phyloP scores from a whole-genome alignment of 2,329 filamentous ascomycete species.

The Penicillium sp. region DNA sequence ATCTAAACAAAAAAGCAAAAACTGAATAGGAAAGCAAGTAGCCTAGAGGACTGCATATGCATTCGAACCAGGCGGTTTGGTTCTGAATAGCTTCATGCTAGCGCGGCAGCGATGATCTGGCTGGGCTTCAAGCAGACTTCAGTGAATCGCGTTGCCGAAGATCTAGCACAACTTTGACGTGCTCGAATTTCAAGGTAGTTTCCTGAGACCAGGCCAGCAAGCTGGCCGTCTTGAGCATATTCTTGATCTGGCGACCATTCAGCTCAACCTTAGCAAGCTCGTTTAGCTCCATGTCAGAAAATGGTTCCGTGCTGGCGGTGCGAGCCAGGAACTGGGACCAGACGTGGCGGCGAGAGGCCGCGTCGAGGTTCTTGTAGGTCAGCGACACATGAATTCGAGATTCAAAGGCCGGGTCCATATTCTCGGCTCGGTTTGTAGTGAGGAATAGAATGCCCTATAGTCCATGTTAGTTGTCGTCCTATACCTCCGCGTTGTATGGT shows the following conservation, averaged over 20 bases:
- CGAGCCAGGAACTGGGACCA: constrained; percentile 45
- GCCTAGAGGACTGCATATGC: too few species aligned
- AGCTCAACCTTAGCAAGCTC: constrained; percentile 20
- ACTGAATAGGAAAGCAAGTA: too few species aligned
- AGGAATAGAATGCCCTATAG: constrained; percentile 43
- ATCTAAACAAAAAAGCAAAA: too few species aligned
- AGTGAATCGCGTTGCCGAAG: constrained; percentile 8
- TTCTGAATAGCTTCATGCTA: too few species aligned
- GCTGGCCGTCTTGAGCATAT: constrained; percentile 42
- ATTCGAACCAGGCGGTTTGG: too few species aligned
- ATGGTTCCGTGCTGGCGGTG: constrained; percentile 13
- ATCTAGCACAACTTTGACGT: constrained; percentile 20
- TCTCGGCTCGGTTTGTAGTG: constrained; percentile 50
- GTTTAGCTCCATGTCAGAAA: constrained; percentile 24
- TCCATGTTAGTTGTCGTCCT: background rate
- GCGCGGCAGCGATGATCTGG: too few species aligned
- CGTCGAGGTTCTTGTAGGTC: constrained; percentile 40
- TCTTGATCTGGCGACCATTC: constrained; percentile 44
- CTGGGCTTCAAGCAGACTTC: background rate
- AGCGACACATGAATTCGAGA: constrained; percentile 42
- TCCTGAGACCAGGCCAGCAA: constrained; percentile 33
- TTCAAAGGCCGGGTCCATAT: constrained; percentile 50
- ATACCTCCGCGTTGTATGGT: too few species aligned
- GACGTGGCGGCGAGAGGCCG: constrained; percentile 35
- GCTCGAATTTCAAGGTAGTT: constrained; percentile 16